Conservation (phyloP, 306 rosid species). For the Chamaecrista fasciculata region DNA sequence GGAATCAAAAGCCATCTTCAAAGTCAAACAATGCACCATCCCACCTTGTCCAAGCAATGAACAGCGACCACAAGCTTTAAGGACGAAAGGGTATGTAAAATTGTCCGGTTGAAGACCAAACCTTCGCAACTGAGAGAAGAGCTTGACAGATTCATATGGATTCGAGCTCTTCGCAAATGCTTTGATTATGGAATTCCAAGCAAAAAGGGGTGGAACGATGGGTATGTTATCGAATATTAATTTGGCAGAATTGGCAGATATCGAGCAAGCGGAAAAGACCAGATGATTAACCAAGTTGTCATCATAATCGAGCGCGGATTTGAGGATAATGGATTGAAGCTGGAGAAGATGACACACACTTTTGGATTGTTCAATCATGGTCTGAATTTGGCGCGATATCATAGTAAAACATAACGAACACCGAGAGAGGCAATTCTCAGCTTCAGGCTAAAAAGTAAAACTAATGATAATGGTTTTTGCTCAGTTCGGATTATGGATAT, state of each 20-base stretch:
- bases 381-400: conserved; percentile 31
- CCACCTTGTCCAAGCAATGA: conserved; percentile 33
- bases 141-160: conserved; percentile 33
- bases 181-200: conserved; percentile 47
- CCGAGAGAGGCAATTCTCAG: too few relatives aligned
- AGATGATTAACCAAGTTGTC: conserved; percentile 26
- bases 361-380: conserved; percentile 28
- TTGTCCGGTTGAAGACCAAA: conserved; percentile 38
- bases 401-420: neutral
- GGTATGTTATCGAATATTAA: conserved; percentile 40
- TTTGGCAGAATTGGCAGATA: conserved; percentile 36
- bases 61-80: conserved; percentile 49
- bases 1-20: conserved; percentile 39
- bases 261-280: conserved; percentile 26
- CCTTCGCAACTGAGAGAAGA: conserved; percentile 37
- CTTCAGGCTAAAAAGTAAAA: too few relatives aligned
- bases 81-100: conserved; percentile 54
- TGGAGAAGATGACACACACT: conserved; percentile 36
- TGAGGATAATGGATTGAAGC: conserved; percentile 43
- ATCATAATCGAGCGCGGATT: conserved; percentile 37
- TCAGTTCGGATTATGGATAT: too few relatives aligned
- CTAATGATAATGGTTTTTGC: too few relatives aligned
- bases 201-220: conserved; percentile 46
- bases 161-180: conserved; percentile 37
- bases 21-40: conserved; percentile 38